Percentiles rank a stretch among this genome's conserved stretches.
Evolutionary conservation across 495 filamentous ascomycete genomes (phyloP).

Genomic region (Tuber melanosporum): DNA sequence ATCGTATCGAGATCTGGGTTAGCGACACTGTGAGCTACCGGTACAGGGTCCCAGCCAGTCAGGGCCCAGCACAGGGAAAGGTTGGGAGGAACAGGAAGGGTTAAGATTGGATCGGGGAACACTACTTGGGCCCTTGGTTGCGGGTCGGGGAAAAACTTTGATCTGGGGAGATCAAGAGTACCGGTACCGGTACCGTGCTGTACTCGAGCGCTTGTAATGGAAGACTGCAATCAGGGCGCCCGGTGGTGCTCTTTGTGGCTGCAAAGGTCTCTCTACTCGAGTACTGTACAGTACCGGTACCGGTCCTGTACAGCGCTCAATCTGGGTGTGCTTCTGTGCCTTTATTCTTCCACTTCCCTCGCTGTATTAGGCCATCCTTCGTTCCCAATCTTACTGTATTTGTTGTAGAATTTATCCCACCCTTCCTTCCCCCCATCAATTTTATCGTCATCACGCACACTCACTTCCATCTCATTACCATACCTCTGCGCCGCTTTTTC

Average conservation of each 20-base stretch:
- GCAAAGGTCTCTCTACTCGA: not conserved
- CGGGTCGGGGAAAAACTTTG: not conserved
- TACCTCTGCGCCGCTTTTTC: not conserved
- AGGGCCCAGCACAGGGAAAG: not conserved
- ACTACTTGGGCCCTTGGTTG: not conserved
- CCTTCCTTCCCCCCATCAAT: not conserved
- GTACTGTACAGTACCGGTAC: too few relatives aligned
- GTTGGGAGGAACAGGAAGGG: not conserved
- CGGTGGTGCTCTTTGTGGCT: not conserved
- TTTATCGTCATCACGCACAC: not conserved
- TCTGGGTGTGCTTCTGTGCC: not conserved
- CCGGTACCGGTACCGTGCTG: too few relatives aligned
- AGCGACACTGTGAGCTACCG: not conserved
- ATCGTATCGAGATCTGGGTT: not conserved
- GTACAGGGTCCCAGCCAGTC: not conserved
- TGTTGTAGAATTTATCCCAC: not conserved
- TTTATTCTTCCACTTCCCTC: not conserved
- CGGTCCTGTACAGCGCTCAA: not conserved
- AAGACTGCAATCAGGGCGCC: not conserved
- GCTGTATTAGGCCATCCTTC: not conserved
- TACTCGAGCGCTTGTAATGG: not conserved
- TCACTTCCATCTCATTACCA: constrained; percentile 2
- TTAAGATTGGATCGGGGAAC: not conserved
- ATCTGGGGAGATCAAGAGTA: not conserved
- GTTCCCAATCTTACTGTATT: not conserved